Evolutionary conservation across 257 asterid genomes (phyloP).

Genomic region (Petunia secreta): DNA sequence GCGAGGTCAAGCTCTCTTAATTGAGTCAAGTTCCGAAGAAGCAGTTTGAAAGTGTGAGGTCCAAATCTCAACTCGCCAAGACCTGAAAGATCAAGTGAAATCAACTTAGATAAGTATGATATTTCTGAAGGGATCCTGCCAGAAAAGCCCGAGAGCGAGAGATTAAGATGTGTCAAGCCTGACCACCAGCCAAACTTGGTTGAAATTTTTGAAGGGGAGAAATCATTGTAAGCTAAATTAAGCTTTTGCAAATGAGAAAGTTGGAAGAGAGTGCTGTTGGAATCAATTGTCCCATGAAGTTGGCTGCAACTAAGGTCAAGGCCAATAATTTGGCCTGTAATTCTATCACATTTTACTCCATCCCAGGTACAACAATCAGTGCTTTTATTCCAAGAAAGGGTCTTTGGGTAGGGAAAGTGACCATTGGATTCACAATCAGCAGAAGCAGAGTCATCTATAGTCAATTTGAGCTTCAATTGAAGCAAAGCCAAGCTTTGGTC

Average conservation of each 20-base stretch:
- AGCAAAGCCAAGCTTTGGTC: conserved; percentile 30
- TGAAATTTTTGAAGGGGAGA: conserved; percentile 34
- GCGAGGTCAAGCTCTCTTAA: conserved; percentile 27
- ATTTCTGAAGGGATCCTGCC: conserved; percentile 37
- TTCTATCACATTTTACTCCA: conserved; percentile 37
- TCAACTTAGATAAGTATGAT: conserved; percentile 22
- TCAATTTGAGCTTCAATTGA: conserved; percentile 23
- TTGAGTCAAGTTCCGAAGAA: conserved; percentile 37
- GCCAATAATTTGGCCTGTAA: conserved; percentile 28
- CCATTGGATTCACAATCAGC: conserved; percentile 23
- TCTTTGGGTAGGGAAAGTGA: conserved; percentile 27
- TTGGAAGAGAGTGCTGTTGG: conserved; percentile 33
- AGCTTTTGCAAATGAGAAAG: conserved; percentile 26
- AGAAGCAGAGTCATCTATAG: conserved; percentile 20
- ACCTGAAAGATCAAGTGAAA: conserved; percentile 34
- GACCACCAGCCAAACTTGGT: conserved; percentile 21
- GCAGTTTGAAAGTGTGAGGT: conserved; percentile 30
- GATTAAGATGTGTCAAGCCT: conserved; percentile 32
- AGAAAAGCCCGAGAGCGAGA: conserved; percentile 36
- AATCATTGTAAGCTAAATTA: conserved; percentile 39
- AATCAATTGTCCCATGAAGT: conserved; percentile 35
- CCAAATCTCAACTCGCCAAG: conserved; percentile 23
- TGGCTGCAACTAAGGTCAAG: conserved; percentile 39
- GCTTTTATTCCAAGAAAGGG: conserved; percentile 27
- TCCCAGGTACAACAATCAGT: conserved; percentile 34